Evolutionary conservation across 371 early-diverging fungal species (phyloP).

Genomic region (Mucor circinelloides): DNA sequence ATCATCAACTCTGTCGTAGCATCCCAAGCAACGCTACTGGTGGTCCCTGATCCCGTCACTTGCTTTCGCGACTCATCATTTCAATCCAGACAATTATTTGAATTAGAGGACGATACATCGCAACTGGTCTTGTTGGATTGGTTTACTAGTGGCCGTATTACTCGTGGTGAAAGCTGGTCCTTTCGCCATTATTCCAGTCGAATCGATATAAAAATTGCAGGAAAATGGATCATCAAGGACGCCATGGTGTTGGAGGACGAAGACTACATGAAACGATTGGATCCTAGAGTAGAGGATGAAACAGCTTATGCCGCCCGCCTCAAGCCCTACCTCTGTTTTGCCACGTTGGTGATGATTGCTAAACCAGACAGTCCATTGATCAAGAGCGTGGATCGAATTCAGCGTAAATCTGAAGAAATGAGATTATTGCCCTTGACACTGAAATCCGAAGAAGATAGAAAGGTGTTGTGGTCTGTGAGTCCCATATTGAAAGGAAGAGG

Average conservation of each 20-base stretch:
- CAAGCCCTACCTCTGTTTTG: slow-evolving; percentile 47
- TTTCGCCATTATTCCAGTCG: slow-evolving; percentile 68
- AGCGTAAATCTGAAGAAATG: slow-evolving; percentile 30
- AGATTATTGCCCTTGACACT: slow-evolving; percentile 32
- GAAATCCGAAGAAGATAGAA: slow-evolving; percentile 22
- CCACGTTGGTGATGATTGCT: slow-evolving; percentile 42
- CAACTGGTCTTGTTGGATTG: slow-evolving; percentile 77
- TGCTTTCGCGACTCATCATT: slow-evolving; percentile 69
- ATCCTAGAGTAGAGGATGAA: slow-evolving; percentile 5
- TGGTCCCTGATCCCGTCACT: slow-evolving; percentile 80
- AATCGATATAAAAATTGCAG: slow-evolving; percentile 56
- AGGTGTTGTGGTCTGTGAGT: slow-evolving; percentile 43
- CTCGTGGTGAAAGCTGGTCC: slow-evolving; percentile 74
- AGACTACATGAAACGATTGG: slow-evolving; percentile 24
- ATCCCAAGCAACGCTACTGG: slow-evolving; percentile 46
- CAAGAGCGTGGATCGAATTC: slow-evolving; percentile 16
- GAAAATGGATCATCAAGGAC: slow-evolving; percentile 56
- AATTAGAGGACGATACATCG: slow-evolving; percentile 41
- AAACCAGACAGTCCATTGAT: slow-evolving; percentile 1
- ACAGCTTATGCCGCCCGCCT: slow-evolving; percentile 44
- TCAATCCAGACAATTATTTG: slow-evolving; percentile 61
- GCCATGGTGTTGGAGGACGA: slow-evolving; percentile 62
- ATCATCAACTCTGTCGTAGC: slow-evolving; percentile 42
- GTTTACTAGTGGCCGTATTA: slow-evolving; percentile 78
- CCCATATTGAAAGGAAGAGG: slow-evolving; percentile 35